A percentile compares a stretch with the other conserved stretches of the same genome.
Conservation (phyloP, 176 grass and related monocot species). For the Oryza punctata region DNA sequence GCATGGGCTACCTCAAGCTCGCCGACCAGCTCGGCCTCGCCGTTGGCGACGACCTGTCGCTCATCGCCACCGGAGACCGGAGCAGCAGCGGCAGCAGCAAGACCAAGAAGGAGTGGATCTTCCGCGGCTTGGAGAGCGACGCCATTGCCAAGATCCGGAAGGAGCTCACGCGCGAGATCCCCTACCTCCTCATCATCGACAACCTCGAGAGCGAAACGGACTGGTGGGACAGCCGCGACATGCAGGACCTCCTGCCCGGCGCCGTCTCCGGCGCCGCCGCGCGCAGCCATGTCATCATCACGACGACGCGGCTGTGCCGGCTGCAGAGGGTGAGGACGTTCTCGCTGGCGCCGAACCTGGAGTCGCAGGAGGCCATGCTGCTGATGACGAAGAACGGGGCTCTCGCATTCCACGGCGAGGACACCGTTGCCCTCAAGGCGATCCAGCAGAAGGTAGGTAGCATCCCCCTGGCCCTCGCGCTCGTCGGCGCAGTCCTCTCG, state of each 20-base stretch:
- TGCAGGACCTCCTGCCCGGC: constrained; percentile 55
- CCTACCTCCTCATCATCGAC: constrained; percentile 64
- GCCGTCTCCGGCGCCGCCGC: background rate
- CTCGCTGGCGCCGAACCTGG: constrained; percentile 26
- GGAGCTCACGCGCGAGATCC: constrained; percentile 60
- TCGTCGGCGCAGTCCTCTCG: constrained; percentile 39
- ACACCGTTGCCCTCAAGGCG: constrained; percentile 20
- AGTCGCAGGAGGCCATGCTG: constrained; percentile 32
- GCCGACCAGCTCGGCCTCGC: constrained; percentile 41
- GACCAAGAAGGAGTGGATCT: background rate
- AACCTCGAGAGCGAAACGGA: constrained; percentile 65
- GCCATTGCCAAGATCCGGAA: constrained; percentile 57
- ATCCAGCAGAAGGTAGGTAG: constrained; percentile 43
- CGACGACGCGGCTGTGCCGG: constrained; percentile 41
- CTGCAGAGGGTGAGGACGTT: constrained; percentile 37
- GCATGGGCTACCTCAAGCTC: constrained; percentile 62
- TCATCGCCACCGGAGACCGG: background rate
- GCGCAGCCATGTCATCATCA: constrained; percentile 52
- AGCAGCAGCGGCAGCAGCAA: background rate
- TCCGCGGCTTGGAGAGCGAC: constrained; percentile 48
- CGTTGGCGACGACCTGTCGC: constrained; percentile 23
- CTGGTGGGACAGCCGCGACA: constrained; percentile 59
- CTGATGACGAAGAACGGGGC: constrained; percentile 51
- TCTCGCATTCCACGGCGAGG: background rate
- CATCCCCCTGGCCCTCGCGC: constrained; percentile 46